Evolutionary conservation across 495 filamentous ascomycete genomes (phyloP).

Genomic region (Arthonia radiata): DNA sequence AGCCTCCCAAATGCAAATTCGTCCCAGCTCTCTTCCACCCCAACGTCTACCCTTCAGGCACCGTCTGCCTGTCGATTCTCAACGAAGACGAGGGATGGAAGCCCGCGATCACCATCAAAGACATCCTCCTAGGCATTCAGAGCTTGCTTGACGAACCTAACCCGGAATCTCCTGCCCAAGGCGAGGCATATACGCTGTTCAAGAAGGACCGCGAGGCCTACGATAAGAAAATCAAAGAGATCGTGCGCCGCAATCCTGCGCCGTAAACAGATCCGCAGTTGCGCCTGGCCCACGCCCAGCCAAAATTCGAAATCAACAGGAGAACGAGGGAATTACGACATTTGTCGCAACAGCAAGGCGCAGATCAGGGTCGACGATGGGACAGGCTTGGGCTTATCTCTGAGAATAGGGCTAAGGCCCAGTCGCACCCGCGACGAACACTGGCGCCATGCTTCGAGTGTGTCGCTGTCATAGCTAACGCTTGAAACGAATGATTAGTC

Average conservation of each 20-base stretch:
- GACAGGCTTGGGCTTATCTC: no score
- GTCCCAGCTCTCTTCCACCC: slow-evolving; percentile 89
- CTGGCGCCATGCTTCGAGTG: no score
- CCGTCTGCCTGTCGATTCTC: slow-evolving; percentile 88
- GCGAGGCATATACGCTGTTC: slow-evolving; percentile 90
- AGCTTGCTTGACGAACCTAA: slow-evolving; percentile 91
- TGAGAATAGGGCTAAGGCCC: no score
- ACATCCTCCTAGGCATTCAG: slow-evolving; percentile 88
- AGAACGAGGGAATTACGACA: no score
- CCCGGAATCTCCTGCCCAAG: slow-evolving; percentile 87
- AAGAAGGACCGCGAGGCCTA: slow-evolving; percentile 77
- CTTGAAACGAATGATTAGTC: no score
- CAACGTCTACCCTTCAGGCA: slow-evolving; percentile 95
- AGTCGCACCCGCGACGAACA: no score
- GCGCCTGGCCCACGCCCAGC: no score
- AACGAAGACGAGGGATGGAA: slow-evolving; percentile 99
- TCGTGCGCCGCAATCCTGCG: slow-evolving; percentile 69
- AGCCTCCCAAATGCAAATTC: slow-evolving; percentile 98
- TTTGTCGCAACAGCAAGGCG: no score
- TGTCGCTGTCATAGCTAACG: no score
- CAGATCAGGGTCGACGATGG: no score
- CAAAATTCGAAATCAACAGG: no score
- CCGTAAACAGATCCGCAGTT: no score
- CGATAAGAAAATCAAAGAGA: slow-evolving; percentile 60
- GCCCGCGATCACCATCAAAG: slow-evolving; percentile 92